Base-by-base conservation (phyloP, 306 rosid genomes). In the Aeschynomene evenia region DNA sequence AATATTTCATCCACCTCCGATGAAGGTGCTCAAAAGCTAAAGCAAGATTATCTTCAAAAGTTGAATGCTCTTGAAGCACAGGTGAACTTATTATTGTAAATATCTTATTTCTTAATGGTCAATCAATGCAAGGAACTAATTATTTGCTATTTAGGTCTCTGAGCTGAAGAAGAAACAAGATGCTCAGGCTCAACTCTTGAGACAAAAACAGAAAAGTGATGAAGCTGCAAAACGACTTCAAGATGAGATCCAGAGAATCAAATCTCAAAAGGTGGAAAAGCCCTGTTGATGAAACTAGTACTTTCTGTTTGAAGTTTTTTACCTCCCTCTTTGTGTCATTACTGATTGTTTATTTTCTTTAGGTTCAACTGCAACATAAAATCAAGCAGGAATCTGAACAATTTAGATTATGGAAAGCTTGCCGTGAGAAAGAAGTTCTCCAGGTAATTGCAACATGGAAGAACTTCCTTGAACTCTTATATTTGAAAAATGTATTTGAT, bases 311-410 rank as follows among this genome's bases (percentile, higher is more conserved):
- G 39, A 45, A 62, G 43, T 52, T 7, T 7, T 36, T 54, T 50
- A 5, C 5, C 22, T 11, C 36, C 57, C 49, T 14, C 7, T 18
- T 19, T 23, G 11, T 10, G 23, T 66, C 21, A 7, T 58, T 20
- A 22, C 63, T 54, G 29, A 66, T 60, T 24, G 22, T 56, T 62
- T 59, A 12, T 46, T 70, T 77, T 46, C 60, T 34, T 13, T 49
- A 91, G 99, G 99, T 95, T 73, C 97, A 95, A 83, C 85, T 95
- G 57, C 99, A 95, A 68, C 92, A 95, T 64, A 95, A 95, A 79
- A 95, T 95, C 76, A 95, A 95, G 79, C 99, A 95, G 43, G 99
- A 95, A 79, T 87, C 97, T 15, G 97, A 95, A 84, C 99, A 95
- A 50, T 95, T 91, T 82, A 88, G 99, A 73, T 72, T 65, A 79